Conservation (phyloP, 179 eudicot species). For the Beta lomatogona region DNA sequence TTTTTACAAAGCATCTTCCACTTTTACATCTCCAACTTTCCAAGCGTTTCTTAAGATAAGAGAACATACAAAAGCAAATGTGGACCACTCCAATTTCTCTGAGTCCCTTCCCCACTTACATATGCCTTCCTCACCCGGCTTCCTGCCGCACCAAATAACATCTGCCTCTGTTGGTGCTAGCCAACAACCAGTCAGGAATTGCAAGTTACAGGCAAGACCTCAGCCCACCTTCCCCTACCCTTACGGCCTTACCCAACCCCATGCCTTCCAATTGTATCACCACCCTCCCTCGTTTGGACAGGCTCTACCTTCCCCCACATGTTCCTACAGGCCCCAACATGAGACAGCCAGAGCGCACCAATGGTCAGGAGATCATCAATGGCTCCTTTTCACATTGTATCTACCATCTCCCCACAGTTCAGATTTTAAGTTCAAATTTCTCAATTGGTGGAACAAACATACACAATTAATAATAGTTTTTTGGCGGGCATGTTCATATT, state of each 20-base stretch:
- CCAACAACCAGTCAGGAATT: neutral
- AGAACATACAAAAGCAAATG: neutral
- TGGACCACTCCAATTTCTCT: neutral
- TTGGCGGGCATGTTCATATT: neutral
- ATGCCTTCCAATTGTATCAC: neutral
- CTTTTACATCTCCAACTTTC: neutral
- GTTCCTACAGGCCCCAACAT: neutral
- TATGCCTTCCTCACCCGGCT: neutral
- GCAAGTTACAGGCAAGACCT: neutral
- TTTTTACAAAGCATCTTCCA: neutral
- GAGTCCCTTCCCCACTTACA: neutral
- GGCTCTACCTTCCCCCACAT: neutral
- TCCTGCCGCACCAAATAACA: neutral
- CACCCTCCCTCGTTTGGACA: neutral
- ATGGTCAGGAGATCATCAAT: neutral
- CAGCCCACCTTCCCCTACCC: neutral
- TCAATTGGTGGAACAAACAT: conserved; percentile 2
- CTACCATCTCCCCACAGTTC: neutral
- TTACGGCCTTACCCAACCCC: neutral
- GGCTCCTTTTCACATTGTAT: neutral
- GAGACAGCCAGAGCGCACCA: neutral
- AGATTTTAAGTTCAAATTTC: neutral
- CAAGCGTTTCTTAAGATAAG: neutral
- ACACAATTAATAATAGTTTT: neutral
- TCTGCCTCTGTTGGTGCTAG: neutral